Conservation (phyloP, 1,139 yeast species). For the Hyphopichia pseudoburtonii region DNA sequence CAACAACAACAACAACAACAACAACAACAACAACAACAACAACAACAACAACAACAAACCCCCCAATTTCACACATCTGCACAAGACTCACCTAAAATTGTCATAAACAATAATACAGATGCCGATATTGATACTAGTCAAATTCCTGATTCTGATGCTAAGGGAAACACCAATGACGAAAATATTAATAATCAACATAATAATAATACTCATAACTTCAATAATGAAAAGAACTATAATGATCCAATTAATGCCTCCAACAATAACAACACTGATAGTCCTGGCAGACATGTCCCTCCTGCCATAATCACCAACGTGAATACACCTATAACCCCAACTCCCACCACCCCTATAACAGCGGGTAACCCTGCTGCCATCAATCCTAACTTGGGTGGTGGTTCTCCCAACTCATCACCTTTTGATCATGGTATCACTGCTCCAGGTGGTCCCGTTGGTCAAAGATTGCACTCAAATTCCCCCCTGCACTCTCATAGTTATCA, state of each 20-base stretch:
- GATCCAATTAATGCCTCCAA: background rate
- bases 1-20: constrained; percentile 10
- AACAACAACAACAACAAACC: background rate
- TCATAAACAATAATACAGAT: constrained; percentile 26
- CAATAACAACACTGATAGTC: background rate
- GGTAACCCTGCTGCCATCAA: constrained; percentile 1
- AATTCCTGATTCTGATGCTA: background rate
- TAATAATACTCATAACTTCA: background rate
- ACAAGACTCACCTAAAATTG: constrained; percentile 29
- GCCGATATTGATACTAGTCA: background rate
- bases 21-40: constrained; percentile 1
- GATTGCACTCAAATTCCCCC: constrained; percentile 6
- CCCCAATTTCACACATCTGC: constrained; percentile 2
- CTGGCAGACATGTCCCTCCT: constrained; percentile 7
- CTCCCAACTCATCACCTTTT: constrained; percentile 4
- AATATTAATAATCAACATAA: too few species aligned
- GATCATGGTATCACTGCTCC: constrained; percentile 6
- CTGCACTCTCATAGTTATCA: constrained; percentile 26
- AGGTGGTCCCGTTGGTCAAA: constrained; percentile 4
- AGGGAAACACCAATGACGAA: background rate
- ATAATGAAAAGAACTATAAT: too few species aligned
- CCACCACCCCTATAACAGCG: constrained; percentile 26
- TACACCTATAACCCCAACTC: constrained; percentile 33
- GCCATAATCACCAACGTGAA: constrained; percentile 14
- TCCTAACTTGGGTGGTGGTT: background rate